A percentile compares a stretch with the other conserved stretches of the same genome.
Evolutionary conservation across 2,329 filamentous ascomycete species (phyloP).

Genomic region (Claviceps citrina): DNA sequence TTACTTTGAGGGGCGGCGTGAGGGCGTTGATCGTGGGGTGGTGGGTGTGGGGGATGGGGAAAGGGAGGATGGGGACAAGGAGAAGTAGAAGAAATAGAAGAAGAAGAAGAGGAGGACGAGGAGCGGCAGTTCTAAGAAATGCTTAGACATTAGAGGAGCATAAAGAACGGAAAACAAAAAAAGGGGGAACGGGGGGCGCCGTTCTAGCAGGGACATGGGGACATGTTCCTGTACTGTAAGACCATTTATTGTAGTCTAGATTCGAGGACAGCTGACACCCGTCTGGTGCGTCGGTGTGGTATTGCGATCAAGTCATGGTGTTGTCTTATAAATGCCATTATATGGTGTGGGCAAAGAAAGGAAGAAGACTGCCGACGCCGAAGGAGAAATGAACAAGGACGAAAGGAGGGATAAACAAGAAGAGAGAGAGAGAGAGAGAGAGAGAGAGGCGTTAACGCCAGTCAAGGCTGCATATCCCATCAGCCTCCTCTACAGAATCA

Average conservation of each 20-base stretch:
- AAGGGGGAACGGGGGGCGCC: too few species aligned
- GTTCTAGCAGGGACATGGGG: background rate
- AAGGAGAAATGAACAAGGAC: background rate
- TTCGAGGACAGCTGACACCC: too few species aligned
- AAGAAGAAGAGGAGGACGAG: background rate
- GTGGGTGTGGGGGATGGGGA: background rate
- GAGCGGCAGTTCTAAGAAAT: too few species aligned
- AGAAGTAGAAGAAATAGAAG: background rate
- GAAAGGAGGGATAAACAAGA: background rate
- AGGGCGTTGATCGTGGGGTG: too few species aligned
- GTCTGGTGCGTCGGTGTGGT: too few species aligned
- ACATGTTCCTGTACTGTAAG: background rate
- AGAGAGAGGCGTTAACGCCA: too few species aligned
- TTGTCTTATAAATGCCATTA: too few species aligned
- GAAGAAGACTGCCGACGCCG: too few species aligned
- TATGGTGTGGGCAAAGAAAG: too few species aligned
- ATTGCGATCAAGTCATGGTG: too few species aligned
- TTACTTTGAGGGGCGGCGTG: constrained; percentile 24
- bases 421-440: background rate
- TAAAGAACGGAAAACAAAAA: background rate
- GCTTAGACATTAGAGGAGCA: background rate
- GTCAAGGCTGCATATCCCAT: background rate
- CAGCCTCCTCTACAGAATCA: background rate
- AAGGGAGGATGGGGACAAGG: background rate
- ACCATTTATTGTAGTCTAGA: too few species aligned